These are phyloP conservation scores for Pachysandra terminalis DNA, from an alignment of 164 flowering plant genomes.

Conservation along the genomic window DNA sequence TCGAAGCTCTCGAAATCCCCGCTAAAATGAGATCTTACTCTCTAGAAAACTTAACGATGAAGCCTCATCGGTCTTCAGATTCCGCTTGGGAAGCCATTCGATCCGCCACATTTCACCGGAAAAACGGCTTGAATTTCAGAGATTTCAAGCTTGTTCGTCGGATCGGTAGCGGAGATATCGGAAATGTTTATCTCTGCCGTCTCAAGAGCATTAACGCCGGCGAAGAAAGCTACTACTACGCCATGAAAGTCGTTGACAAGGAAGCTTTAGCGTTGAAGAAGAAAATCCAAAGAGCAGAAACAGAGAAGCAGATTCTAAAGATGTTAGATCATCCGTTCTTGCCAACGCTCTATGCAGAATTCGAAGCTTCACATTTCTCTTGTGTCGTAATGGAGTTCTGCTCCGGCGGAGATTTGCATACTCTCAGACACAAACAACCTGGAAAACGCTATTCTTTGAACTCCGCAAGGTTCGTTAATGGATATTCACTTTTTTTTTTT, in stretches of 20 bases:
- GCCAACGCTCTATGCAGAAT: slow-evolving; percentile 65
- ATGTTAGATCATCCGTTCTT: slow-evolving; percentile 81
- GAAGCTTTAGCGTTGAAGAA: slow-evolving; percentile 56
- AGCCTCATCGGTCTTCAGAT: slow-evolving; percentile 75
- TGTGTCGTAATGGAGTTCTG: slow-evolving; percentile 90
- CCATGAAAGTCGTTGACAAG: slow-evolving; percentile 88
- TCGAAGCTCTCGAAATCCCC: slow-evolving; percentile 28
- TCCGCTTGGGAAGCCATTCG: slow-evolving; percentile 55
- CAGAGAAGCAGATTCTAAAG: slow-evolving; percentile 62
- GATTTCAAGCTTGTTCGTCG: slow-evolving; percentile 61
- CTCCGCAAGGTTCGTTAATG: slow-evolving; percentile 60
- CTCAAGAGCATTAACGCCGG: slow-evolving; percentile 19
- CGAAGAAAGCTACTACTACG: slow-evolving; percentile 35
- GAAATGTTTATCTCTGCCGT: slow-evolving; percentile 67
- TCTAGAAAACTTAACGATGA: slow-evolving; percentile 25
- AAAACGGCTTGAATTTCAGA: slow-evolving; percentile 33
- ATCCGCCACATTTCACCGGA: slow-evolving; percentile 24
- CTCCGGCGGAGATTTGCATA: slow-evolving; percentile 79
- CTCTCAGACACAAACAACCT: slow-evolving; percentile 59
- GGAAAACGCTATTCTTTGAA: slow-evolving; percentile 50
- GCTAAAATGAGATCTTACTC: slow-evolving; percentile 13
- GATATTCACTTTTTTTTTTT: not conserved
- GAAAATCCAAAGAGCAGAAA: slow-evolving; percentile 57
- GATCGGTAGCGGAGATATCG: slow-evolving; percentile 80
- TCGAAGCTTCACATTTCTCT: slow-evolving; percentile 65